phyloP scores from a whole-genome alignment of 2,329 filamentous ascomycete species.

The Sporothrix brasiliensis region DNA sequence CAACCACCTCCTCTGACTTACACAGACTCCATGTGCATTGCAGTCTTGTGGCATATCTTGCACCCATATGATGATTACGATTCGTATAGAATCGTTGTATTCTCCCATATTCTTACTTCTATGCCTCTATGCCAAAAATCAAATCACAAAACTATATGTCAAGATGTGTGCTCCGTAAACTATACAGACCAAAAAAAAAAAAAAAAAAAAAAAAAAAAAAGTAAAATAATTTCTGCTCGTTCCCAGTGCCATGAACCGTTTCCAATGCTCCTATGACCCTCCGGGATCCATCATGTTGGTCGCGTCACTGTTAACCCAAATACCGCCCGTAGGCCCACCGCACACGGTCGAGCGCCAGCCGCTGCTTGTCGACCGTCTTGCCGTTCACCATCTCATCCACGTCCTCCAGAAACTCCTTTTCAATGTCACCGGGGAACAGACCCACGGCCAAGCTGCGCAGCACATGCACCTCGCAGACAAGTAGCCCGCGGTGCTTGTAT shows the following conservation, averaged over 20 bases:
- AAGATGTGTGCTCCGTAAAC: not conserved
- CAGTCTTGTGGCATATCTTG: not conserved
- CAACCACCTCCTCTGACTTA: not conserved
- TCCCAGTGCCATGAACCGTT: not conserved
- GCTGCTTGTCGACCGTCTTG: slow-evolving; percentile 75
- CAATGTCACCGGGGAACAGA: slow-evolving; percentile 72
- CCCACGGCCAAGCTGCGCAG: slow-evolving; percentile 69
- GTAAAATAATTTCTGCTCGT: slow-evolving; percentile 10
- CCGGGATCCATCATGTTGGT: too few species aligned
- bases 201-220: not conserved
- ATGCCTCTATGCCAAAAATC: slow-evolving; percentile 3
- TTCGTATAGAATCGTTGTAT: not conserved
- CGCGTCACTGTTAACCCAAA: slow-evolving; percentile 47
- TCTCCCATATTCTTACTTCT: not conserved
- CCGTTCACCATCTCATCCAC: slow-evolving; percentile 83
- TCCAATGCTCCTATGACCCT: not conserved
- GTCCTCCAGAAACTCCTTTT: slow-evolving; percentile 86
- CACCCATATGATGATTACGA: not conserved
- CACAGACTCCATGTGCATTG: not conserved
- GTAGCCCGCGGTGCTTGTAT: slow-evolving; percentile 88
- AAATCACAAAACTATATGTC: slow-evolving; percentile 8
- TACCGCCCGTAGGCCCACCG: slow-evolving; percentile 88
- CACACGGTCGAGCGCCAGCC: slow-evolving; percentile 78
- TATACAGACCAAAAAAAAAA: not conserved
- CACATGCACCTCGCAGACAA: slow-evolving; percentile 87